These are phyloP conservation scores for Pythium grandisporangium DNA, from an alignment of 352 stramenopile species.

Conservation along the genomic window DNA sequence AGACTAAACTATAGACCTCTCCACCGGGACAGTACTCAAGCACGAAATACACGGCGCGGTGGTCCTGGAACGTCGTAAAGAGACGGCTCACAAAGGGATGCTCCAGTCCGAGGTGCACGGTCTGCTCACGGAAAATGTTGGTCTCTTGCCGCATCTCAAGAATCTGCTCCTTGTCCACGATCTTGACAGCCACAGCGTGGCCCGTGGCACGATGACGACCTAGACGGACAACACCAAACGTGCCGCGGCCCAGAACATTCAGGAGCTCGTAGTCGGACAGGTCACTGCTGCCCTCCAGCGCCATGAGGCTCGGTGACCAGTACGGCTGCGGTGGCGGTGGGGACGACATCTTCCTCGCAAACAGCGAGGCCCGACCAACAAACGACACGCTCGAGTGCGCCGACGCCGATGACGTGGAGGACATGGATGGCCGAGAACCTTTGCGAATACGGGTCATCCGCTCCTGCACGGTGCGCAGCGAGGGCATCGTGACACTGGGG, in stretches of 20 bases:
- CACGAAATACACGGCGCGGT: conserved; percentile 63
- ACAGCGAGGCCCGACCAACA: no score
- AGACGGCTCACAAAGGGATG: conserved; percentile 55
- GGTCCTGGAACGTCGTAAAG: conserved; percentile 68
- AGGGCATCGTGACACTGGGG: not conserved
- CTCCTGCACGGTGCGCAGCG: conserved; percentile 8
- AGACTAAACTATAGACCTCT: conserved; percentile 86
- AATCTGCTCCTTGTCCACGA: conserved; percentile 28
- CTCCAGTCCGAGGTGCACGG: conserved; percentile 38
- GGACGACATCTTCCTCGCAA: no score
- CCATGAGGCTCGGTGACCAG: conserved; percentile 8
- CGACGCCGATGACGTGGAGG: no score
- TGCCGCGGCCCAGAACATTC: conserved; percentile 50
- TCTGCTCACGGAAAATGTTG: conserved; percentile 62
- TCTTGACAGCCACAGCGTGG: conserved; percentile 49
- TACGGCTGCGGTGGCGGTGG: conserved; percentile 4
- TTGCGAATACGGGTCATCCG: no score
- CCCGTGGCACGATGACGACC: conserved; percentile 48
- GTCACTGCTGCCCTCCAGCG: conserved; percentile 16
- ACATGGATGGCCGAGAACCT: no score
- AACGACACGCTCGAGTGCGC: no score
- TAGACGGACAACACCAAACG: conserved; percentile 62
- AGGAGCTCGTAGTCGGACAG: conserved; percentile 52
- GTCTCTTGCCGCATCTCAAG: conserved; percentile 53
- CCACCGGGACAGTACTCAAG: conserved; percentile 64